Conservation (phyloP, 345 rosid species). For the Anastatica hierochuntica region DNA sequence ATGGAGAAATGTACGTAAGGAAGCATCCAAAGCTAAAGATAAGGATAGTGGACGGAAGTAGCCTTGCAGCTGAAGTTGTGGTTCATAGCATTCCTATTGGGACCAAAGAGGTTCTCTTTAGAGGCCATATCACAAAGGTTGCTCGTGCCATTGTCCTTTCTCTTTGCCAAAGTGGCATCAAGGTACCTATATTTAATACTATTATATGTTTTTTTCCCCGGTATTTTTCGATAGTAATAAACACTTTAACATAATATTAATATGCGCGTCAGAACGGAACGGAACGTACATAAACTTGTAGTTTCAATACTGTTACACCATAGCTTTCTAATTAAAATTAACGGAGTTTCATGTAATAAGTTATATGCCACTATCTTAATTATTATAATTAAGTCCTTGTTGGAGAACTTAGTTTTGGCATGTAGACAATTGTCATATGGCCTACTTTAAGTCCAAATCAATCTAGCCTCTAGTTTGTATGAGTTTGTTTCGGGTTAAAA, state of each 20-base stretch:
- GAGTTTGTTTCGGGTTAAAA: too few relatives aligned
- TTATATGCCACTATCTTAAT: too few relatives aligned
- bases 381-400: too few relatives aligned
- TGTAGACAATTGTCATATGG: slow-evolving; percentile 1
- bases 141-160: slow-evolving; percentile 37
- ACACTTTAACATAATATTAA: too few relatives aligned
- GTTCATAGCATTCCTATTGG: slow-evolving; percentile 46
- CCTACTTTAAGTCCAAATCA: neutral
- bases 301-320: too few relatives aligned
- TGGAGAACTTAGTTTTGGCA: too few relatives aligned
- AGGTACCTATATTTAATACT: slow-evolving; percentile 24
- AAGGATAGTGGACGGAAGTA: slow-evolving; percentile 61
- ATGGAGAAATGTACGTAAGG: slow-evolving; percentile 37
- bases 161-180: slow-evolving; percentile 37
- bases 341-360: too few relatives aligned
- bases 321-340: too few relatives aligned
- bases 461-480: neutral
- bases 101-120: slow-evolving; percentile 35
- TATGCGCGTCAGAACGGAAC: too few relatives aligned
- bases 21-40: slow-evolving; percentile 37
- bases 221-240: too few relatives aligned
- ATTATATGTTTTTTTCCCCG: neutral
- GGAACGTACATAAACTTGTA: too few relatives aligned
- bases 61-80: slow-evolving; percentile 46
- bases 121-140: slow-evolving; percentile 45